These are phyloP conservation scores for Coniochaeta ligniaria DNA, from an alignment of 2,329 filamentous ascomycete species.

Conservation along the genomic window DNA sequence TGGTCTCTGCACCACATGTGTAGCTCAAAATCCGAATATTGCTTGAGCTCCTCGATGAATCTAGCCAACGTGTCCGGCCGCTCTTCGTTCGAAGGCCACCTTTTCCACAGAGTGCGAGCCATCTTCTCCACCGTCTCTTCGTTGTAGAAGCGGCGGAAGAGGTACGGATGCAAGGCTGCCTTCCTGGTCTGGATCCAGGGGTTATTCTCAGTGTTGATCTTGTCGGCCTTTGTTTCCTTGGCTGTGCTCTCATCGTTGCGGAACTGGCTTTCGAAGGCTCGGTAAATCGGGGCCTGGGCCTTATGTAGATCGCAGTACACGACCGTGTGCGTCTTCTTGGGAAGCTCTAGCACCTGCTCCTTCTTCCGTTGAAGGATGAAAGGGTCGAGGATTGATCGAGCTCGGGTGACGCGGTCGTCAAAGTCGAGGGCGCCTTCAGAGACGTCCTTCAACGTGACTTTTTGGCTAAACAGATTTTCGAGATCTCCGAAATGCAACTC, in stretches of 20 bases:
- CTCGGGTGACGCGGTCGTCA: conserved; percentile 76
- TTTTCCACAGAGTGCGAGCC: conserved; percentile 66
- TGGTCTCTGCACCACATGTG: conserved; percentile 59
- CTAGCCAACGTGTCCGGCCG: conserved; percentile 44
- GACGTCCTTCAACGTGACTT: conserved; percentile 74
- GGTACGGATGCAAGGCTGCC: conserved; percentile 82
- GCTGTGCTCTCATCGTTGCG: conserved; percentile 50
- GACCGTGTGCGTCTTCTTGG: conserved; percentile 69
- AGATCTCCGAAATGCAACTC: conserved; percentile 68
- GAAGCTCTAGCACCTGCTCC: conserved; percentile 85
- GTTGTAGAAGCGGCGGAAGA: conserved; percentile 76
- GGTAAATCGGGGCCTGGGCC: conserved; percentile 67
- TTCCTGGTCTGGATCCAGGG: conserved; percentile 88
- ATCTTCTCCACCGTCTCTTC: conserved; percentile 72
- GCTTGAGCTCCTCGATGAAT: conserved; percentile 47
- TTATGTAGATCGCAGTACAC: conserved; percentile 75
- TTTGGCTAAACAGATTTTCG: conserved; percentile 85
- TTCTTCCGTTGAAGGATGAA: conserved; percentile 95
- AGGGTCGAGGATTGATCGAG: conserved; percentile 85
- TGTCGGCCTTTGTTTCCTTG: conserved; percentile 43
- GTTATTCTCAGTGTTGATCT: conserved; percentile 49
- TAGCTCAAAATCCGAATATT: conserved; percentile 57
- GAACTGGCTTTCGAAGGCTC: conserved; percentile 56
- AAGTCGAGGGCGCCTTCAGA: conserved; percentile 80
- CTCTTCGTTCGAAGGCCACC: conserved; percentile 50